Evolutionary conservation across 768 basidiomycete genomes (phyloP), one percentile per base, ranked within the genome.

Genomic region (Termitomyces titanicus): DNA sequence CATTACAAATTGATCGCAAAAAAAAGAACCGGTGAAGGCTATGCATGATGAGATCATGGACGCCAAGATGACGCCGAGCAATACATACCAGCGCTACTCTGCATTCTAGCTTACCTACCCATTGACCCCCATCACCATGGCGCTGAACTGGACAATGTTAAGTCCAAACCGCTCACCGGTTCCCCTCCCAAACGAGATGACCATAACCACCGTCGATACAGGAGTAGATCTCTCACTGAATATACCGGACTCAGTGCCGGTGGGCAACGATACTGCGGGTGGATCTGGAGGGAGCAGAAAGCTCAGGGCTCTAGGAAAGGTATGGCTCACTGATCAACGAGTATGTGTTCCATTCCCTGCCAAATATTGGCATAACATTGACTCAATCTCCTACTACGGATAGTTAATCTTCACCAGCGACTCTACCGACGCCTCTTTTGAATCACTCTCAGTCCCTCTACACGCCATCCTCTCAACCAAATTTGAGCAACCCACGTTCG

Each of bases 141-240:
- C 89, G 7, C 76, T 92, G 40, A 90, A 92, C 73, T 90, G 86
- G 85, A 78, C 80, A 0, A 88, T 88, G 79, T 74, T 91, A 24
- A 76, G 75, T 53, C 67, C 76, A 4, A 75, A 84, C 39, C 77
- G 81, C 49, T 70, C 77, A 10, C 86, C 87, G 5, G 72, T 89
- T 10, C 86, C 86, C 15, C 72, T 91, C 18, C 83, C 79, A 0
- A 68, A 82, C 42, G 90, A 93, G 67, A 71, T 72, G 64, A 78
- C 73, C 0, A 79, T 91, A 37, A 79, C 80, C 13, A 75, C 74
- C 1, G 62, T 88, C 53, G 79, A 83, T 49, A 68, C 76, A 13
- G 82, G 82, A 24, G 86, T 78, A 37, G 88, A 89, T 50, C 63
- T 85, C 47, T 72, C 69, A 22, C 71, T 93, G 43, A 72, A 65